Conservation (phyloP, 2,329 filamentous ascomycete species). For the Rutstroemia sp. region DNA sequence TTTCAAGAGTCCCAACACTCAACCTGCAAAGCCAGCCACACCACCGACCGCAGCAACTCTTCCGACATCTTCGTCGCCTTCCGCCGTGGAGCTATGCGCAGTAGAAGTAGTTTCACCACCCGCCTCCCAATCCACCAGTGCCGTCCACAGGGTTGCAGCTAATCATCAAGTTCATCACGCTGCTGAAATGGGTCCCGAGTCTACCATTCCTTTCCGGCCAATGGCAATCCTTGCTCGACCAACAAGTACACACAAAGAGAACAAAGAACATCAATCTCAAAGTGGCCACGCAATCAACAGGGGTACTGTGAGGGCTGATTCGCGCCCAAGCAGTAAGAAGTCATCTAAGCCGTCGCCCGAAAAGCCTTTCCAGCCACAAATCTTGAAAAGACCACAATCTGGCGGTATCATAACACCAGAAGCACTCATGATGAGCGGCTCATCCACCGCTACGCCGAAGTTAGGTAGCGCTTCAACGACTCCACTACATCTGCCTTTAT, state of each 20-base stretch:
- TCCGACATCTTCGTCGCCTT: constrained; percentile 22
- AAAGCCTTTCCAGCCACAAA: constrained; percentile 46
- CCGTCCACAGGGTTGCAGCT: constrained; percentile 10
- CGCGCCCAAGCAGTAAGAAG: not conserved
- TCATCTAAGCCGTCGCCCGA: constrained; percentile 21
- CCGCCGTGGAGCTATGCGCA: constrained; percentile 28
- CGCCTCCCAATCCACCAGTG: not conserved
- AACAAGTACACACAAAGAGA: constrained; percentile 15
- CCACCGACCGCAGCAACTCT: constrained; percentile 17
- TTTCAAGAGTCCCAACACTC: constrained; percentile 26
- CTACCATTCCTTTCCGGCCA: constrained; percentile 24
- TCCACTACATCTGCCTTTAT: constrained; percentile 1
- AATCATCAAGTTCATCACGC: not conserved
- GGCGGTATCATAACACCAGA: constrained; percentile 17
- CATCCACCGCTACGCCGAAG: not conserved
- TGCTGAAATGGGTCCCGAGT: constrained; percentile 23
- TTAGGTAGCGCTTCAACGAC: not conserved
- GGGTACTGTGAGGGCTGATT: not conserved
- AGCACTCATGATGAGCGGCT: not conserved
- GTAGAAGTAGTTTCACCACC: constrained; percentile 23
- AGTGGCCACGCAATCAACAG: too few relatives aligned
- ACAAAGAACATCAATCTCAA: too few relatives aligned
- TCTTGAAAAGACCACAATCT: constrained; percentile 42
- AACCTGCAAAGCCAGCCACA: constrained; percentile 12
- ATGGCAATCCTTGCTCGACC: constrained; percentile 25